A percentile compares a stretch with the other conserved stretches of the same genome.
Conservation (phyloP, 257 asterid species). For the Solanum paucissectum region DNA sequence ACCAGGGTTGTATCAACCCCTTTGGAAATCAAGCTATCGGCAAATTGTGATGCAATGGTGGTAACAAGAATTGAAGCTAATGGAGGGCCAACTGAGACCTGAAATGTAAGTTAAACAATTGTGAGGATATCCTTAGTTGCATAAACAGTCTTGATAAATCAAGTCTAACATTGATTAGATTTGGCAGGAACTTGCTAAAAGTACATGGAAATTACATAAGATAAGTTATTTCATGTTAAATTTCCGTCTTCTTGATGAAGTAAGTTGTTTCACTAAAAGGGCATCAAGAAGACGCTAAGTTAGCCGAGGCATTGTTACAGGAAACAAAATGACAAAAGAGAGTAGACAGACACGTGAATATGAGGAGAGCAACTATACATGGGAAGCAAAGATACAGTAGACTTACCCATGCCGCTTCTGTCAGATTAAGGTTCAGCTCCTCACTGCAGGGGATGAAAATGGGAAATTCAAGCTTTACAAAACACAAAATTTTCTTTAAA, state of each 20-base stretch:
- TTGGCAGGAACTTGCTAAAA: background rate
- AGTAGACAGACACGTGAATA: background rate
- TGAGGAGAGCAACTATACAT: background rate
- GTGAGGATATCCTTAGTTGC: background rate
- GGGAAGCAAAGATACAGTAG: constrained; percentile 2
- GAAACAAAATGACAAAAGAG: background rate
- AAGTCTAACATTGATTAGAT: background rate
- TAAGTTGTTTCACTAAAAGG: background rate
- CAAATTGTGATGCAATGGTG: constrained; percentile 82
- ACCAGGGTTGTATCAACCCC: constrained; percentile 87
- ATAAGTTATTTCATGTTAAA: background rate
- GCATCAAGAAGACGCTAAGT: background rate
- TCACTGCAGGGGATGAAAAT: constrained; percentile 54
- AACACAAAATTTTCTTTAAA: background rate
- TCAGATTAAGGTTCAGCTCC: constrained; percentile 80
- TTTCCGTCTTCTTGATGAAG: background rate
- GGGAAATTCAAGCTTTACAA: background rate
- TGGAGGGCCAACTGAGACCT: constrained; percentile 98
- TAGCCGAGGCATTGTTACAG: background rate
- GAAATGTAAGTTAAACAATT: constrained; percentile 6
- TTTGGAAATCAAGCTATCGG: constrained; percentile 70
- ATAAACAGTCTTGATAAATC: background rate
- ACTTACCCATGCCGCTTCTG: constrained; percentile 98
- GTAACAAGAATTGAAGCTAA: constrained; percentile 84
- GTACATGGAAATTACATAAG: background rate